Base-by-base conservation (phyloP, 805 yeast genomes). In the Metschnikowia bowlesiae region DNA sequence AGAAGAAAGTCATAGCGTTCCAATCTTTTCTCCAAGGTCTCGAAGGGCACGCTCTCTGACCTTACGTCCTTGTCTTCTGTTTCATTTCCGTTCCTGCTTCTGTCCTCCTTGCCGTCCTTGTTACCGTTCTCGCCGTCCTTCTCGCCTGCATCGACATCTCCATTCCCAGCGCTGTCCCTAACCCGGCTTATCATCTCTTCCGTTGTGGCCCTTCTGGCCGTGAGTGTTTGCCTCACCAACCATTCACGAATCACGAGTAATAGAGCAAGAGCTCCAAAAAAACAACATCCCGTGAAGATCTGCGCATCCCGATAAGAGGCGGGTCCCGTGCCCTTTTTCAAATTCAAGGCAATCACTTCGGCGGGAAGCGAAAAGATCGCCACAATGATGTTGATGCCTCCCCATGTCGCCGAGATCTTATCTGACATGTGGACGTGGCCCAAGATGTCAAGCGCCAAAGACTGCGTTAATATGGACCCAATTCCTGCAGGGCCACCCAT, bases 231-330 rank as follows among this genome's bases (percentile, higher is more conserved):
- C 7, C 59, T 47, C 2, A 84, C 78, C 49, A 78, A 68, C 69
- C 73, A 71, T 54, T 81, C 84, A 54, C 90, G 70, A 18, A 81
- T 66, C 0, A 79, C 66, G 1, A 80, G 51, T 48, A 78, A 64
- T 29, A 80, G 50, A 2, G 80, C 6, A 9, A 76, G 59, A 0
- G 78, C 77, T 9, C 64, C 64, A n/a, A 76, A 59, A 54, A 75
- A 78, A 42, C 78, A 63, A 16, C 73, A 58, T 2, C 87, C 89
- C 4, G 82, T 76, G 61, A 82, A 83, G 1, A 83, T 70, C 58
- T 84, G 89, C 1, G 85, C 74, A 55, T 83, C 75, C 34, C 79
- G 64, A 56, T 78, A 84, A 2, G 88, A 50, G 4, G 39, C 41
- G 26, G 52, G 41, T 8, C 53, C 53, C 8, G 47, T 44, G 29